Evolutionary conservation across 495 filamentous ascomycete species (phyloP).

Genomic region (Podospora sp.): DNA sequence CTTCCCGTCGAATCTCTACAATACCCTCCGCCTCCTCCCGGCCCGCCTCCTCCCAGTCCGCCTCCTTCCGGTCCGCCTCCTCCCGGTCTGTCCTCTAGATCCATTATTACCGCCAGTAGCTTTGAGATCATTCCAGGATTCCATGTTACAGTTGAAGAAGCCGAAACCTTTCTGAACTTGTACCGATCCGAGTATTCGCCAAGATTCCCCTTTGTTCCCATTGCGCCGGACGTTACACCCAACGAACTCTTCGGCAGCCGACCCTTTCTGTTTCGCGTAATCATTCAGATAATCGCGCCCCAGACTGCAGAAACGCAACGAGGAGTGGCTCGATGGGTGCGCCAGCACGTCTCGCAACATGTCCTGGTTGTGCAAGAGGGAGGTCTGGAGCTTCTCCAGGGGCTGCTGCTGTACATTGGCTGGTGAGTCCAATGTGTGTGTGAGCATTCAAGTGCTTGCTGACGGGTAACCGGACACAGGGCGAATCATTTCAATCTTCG

Average conservation of each 20-base stretch:
- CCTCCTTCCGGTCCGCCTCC: too few species aligned
- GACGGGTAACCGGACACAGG: not conserved
- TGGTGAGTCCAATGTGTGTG: conserved; percentile 24
- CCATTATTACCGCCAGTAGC: too few species aligned
- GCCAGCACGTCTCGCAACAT: conserved; percentile 26
- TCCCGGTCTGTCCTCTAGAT: not conserved
- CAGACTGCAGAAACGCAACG: conserved; percentile 27
- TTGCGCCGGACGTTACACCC: conserved; percentile 18
- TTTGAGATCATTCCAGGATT: conserved; percentile 30
- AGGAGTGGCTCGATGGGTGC: conserved; percentile 19
- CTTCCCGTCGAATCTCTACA: not conserved
- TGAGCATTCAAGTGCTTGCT: not conserved
- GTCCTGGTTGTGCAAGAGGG: conserved; percentile 30
- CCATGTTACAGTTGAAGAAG: conserved; percentile 23
- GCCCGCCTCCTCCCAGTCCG: too few species aligned
- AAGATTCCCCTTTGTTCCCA: conserved; percentile 32
- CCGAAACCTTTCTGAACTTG: conserved; percentile 17
- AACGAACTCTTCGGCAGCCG: conserved; percentile 20
- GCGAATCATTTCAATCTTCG: conserved; percentile 31
- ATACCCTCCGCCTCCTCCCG: not conserved
- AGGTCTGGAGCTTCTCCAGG: conserved; percentile 34
- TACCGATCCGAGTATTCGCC: conserved; percentile 29
- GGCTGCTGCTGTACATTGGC: conserved; percentile 28
- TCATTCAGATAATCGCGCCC: conserved; percentile 27
- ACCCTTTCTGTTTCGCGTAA: conserved; percentile 32